These are phyloP conservation scores for Forsythia viridissima DNA, from an alignment of 257 asterid genomes.

Conservation along the genomic window DNA sequence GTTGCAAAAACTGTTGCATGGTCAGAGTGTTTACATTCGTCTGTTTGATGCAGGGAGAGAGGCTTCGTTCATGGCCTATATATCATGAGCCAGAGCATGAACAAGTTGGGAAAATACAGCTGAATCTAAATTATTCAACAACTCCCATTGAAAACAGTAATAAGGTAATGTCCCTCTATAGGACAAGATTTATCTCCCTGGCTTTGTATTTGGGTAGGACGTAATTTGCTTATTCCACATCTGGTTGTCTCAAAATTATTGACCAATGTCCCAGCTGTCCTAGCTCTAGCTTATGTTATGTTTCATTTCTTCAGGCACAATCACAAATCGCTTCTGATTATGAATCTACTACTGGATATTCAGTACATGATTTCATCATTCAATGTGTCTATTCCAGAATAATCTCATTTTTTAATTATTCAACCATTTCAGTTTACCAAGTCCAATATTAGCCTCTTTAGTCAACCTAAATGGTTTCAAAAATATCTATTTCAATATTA, in stretches of 20 bases:
- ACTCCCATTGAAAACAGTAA: constrained; percentile 65
- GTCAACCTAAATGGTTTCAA: neutral
- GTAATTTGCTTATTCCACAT: neutral
- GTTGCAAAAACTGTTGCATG: neutral
- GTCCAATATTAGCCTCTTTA: neutral
- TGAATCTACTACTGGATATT: too few species aligned
- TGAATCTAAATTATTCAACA: constrained; percentile 67
- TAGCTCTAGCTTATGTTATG: neutral
- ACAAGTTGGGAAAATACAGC: constrained; percentile 84
- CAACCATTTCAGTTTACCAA: neutral
- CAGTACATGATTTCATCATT: too few species aligned
- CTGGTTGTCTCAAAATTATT: constrained; percentile 3
- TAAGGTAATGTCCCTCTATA: constrained; percentile 47
- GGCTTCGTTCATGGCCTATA: constrained; percentile 74
- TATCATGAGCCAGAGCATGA: constrained; percentile 91
- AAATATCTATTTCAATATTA: too few species aligned
- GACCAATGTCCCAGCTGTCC: neutral
- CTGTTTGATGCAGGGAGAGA: constrained; percentile 68
- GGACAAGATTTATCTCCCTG: neutral
- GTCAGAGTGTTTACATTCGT: constrained; percentile 15
- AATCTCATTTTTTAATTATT: too few species aligned
- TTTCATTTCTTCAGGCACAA: neutral
- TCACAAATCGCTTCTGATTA: neutral
- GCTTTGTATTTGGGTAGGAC: constrained; percentile 2
- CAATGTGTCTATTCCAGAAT: too few species aligned